Evolutionary conservation across 176 grass and related monocot genomes (phyloP), one percentile per base, ranked within the genome.

Genomic region (Aegilops bicornis): DNA sequence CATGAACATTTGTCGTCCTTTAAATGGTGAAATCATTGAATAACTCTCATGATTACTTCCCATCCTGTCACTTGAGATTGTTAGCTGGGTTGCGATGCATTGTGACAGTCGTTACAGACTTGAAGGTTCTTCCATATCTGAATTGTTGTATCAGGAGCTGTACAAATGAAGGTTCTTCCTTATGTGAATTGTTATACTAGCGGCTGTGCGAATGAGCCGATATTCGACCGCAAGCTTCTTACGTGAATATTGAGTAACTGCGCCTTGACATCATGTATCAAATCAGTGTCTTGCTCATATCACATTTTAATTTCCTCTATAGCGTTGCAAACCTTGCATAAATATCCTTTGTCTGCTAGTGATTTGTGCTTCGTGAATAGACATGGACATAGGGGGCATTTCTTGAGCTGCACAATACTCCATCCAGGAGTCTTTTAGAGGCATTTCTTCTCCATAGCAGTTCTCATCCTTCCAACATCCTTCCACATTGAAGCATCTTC

Each of bases 181-280:
- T 12, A 45, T 45, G 43, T 45, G 10, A 45, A 45, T 45, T 45
- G 43, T 45, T 45, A 11, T 45, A 45, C 43, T 0, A 45, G 11
- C 11, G 3, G 43, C 27, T 27, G 91, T 93, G 63, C 88, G 91
- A 67, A 93, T 93, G 59, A 95, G 93, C 69, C 93, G 87, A 80
- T 89, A 98, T 29, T 93, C 80, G 59, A 97, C 87, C 2, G 87
- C 91, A 98, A 98, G 87, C 77, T 89, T 98, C 91, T 98, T 93
- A 16, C 91, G 73, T 97, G 96, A 12, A 84, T 95, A 42, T 79
- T 83, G 30, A 98, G 88, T 22, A 95, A 84, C 56, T 87, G 84
- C 45, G 87, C 87, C 86, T 11, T 98, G 9, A 93, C 86, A 79
- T 95, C 91, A 33, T 89, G 88, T 73, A 92, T 89, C 3, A 63